phyloP scores from a whole-genome alignment of 2,329 filamentous ascomycete genomes.

The Penicillium crustosum region DNA sequence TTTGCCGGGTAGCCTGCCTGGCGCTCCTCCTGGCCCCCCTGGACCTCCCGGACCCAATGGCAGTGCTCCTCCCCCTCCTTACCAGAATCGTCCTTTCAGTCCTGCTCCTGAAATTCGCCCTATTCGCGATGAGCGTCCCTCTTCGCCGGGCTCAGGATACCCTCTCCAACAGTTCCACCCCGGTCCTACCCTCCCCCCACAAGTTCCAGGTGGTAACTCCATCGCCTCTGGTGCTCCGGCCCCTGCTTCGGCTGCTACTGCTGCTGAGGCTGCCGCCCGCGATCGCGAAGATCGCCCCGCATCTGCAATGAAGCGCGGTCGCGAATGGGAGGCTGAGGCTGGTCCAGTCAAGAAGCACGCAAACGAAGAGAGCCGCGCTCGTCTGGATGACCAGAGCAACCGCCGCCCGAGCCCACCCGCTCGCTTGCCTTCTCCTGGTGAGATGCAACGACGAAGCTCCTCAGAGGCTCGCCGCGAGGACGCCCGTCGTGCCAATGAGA shows the following conservation, averaged over 20 bases:
- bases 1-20: slow-evolving; percentile 49
- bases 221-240: slow-evolving; percentile 69
- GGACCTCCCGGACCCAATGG: slow-evolving; percentile 52
- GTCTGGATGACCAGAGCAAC: slow-evolving; percentile 78
- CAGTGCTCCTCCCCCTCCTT: slow-evolving; percentile 66
- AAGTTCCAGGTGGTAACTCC: slow-evolving; percentile 29
- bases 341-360: slow-evolving; percentile 73
- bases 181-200: slow-evolving; percentile 62
- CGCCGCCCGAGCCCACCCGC: slow-evolving; percentile 65
- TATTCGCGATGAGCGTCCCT: slow-evolving; percentile 77
- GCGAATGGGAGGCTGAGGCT: slow-evolving; percentile 89
- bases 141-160: slow-evolving; percentile 88
- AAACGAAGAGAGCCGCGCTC: slow-evolving; percentile 82
- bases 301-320: slow-evolving; percentile 77
- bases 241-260: slow-evolving; percentile 64
- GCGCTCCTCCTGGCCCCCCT: slow-evolving; percentile 45
- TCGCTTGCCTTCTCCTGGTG: slow-evolving; percentile 63
- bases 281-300: slow-evolving; percentile 72
- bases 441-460: slow-evolving; percentile 73
- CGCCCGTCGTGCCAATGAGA: slow-evolving; percentile 70
- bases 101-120: slow-evolving; percentile 81
- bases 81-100: slow-evolving; percentile 67
- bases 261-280: slow-evolving; percentile 67
- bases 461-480: slow-evolving; percentile 68
- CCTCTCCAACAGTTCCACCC: slow-evolving; percentile 78